These are phyloP conservation scores for Fusarium pininemorale DNA, from an alignment of 2,329 filamentous ascomycete genomes.

Conservation along the genomic window DNA sequence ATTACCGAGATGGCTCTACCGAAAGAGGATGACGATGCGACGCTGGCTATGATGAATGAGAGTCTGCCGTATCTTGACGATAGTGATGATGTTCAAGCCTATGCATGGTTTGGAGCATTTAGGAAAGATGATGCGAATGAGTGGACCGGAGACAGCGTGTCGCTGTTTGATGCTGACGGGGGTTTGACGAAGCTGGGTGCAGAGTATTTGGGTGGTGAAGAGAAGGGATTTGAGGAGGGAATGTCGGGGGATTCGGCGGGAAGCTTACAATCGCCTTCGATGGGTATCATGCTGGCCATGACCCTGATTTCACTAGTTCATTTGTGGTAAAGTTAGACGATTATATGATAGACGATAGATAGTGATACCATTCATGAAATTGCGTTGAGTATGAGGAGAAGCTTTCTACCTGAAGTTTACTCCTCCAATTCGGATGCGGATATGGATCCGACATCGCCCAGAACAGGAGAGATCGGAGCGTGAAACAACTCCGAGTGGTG, in stretches of 20 bases:
- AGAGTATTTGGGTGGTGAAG: conserved; percentile 51
- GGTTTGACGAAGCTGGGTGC: conserved; percentile 51
- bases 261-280: neutral
- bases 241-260: conserved; percentile 32
- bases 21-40: conserved; percentile 46
- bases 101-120: conserved; percentile 55
- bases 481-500: neutral
- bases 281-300: neutral
- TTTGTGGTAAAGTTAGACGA: conserved; percentile 7
- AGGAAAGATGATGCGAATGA: conserved; percentile 49
- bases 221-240: conserved; percentile 50
- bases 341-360: neutral
- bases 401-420: neutral
- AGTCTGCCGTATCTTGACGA: conserved; percentile 49
- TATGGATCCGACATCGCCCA: accelerated
- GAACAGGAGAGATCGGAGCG: neutral
- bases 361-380: conserved; percentile 16
- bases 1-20: conserved; percentile 54
- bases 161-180: conserved; percentile 50
- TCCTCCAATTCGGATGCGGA: neutral
- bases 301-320: neutral
- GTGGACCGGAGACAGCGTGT: conserved; percentile 52
- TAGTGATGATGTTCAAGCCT: conserved; percentile 47
- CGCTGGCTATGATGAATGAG: conserved; percentile 53
- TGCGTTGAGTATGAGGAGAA: neutral